A percentile compares a stretch with the other conserved stretches of the same genome.
phyloP scores from a whole-genome alignment of 2,329 filamentous ascomycete genomes.

The Hyphodiscus sp. region DNA sequence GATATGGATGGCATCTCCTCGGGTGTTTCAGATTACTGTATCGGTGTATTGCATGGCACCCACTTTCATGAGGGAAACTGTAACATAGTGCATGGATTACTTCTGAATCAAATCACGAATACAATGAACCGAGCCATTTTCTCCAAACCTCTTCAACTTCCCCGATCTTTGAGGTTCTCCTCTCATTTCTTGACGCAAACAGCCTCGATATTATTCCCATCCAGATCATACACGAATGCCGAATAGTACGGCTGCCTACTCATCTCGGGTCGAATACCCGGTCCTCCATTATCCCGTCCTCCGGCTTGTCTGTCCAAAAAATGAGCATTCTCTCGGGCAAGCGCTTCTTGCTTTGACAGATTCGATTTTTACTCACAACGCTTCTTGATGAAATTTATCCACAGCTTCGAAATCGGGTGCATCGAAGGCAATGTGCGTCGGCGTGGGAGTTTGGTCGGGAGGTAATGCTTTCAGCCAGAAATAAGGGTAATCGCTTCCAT shows the following conservation, averaged over 20 bases:
- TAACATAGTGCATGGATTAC: neutral
- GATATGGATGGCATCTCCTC: neutral
- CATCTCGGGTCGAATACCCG: constrained; percentile 15
- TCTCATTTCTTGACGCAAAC: constrained; percentile 14
- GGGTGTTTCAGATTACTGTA: neutral
- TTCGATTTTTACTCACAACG: constrained; percentile 4
- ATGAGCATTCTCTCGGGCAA: neutral
- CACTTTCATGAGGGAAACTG: neutral
- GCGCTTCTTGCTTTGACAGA: neutral
- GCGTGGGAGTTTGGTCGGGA: constrained; percentile 2
- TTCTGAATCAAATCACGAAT: neutral
- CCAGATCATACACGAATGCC: constrained; percentile 12
- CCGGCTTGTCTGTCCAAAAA: constrained; percentile 10
- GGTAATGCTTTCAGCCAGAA: constrained; percentile 14
- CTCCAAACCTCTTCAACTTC: neutral
- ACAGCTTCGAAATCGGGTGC: constrained; percentile 9
- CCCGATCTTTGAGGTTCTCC: neutral
- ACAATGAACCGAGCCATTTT: neutral
- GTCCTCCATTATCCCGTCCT: constrained; percentile 14
- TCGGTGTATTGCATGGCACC: neutral
- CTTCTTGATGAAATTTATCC: constrained; percentile 11
- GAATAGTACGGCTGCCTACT: constrained; percentile 16
- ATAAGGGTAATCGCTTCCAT: constrained; percentile 15
- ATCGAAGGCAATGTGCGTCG: constrained; percentile 16
- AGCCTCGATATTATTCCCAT: constrained; percentile 20